Evolutionary conservation across 73 alveolate genomes (phyloP).

Genomic region (Paramecium biaurelia): DNA sequence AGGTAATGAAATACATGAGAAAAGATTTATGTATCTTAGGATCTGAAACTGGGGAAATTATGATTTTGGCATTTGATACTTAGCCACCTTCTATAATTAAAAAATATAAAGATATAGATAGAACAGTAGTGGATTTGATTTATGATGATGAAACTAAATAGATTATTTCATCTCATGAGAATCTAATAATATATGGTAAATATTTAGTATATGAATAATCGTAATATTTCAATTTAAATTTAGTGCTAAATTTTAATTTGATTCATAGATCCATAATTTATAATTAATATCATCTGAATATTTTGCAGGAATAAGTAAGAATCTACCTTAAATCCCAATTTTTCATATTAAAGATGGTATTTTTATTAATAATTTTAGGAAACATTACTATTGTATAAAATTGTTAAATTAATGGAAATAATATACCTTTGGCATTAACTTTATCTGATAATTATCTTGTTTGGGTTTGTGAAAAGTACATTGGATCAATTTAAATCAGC

Average conservation of each 20-base stretch:
- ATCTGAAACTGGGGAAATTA: not conserved
- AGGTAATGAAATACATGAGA: conserved; percentile 47
- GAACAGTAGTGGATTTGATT: not conserved
- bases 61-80: conserved; percentile 16
- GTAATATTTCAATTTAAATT: not conserved
- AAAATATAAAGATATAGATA: not conserved
- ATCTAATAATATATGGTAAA: not conserved
- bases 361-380: not conserved
- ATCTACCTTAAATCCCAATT: not conserved
- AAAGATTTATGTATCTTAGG: conserved; percentile 15
- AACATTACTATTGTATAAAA: not conserved
- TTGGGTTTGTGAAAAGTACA: conserved; percentile 17
- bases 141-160: conserved; percentile 34
- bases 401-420: not conserved
- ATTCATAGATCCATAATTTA: not conserved
- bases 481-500: not conserved
- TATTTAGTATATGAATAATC: not conserved
- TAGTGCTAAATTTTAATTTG: not conserved
- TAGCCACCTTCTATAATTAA: not conserved
- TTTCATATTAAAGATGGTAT: not conserved
- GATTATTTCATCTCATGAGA: not conserved
- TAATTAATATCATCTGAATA: not conserved
- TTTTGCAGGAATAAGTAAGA: conserved; percentile 23
- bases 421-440: not conserved
- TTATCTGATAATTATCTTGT: conserved; percentile 9